Evolutionary conservation across 495 filamentous ascomycete genomes (phyloP).

Genomic region (Penicillium odoratum): DNA sequence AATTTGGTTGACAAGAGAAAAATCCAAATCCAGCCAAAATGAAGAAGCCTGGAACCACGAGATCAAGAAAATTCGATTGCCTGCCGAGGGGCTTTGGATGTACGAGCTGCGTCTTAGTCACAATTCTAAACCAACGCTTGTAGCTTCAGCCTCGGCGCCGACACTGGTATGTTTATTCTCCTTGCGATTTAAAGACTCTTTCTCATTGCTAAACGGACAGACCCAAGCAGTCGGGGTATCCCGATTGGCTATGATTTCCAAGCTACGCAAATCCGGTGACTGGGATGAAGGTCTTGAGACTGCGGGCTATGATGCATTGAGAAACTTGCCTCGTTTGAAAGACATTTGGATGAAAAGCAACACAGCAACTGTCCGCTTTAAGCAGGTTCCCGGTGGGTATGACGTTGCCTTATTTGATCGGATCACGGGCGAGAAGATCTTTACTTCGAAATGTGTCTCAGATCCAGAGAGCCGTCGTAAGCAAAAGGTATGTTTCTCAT

Average conservation of each 20-base stretch:
- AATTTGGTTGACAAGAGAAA: not conserved
- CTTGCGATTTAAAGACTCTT: not conserved
- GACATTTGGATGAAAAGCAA: not conserved
- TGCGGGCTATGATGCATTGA: not conserved
- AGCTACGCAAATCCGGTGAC: constrained; percentile 1
- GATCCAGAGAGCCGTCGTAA: no score
- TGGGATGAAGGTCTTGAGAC: constrained; percentile 6
- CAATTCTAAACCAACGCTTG: not conserved
- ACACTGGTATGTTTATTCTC: not conserved
- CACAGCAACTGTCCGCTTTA: no score
- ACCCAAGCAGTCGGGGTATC: not conserved
- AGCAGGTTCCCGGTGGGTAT: no score
- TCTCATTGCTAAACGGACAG: not conserved
- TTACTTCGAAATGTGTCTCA: no score
- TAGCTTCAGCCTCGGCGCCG: not conserved
- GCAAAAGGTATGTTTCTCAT: not conserved
- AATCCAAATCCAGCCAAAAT: not conserved
- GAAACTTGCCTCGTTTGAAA: not conserved
- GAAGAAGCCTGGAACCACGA: not conserved
- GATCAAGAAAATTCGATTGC: not conserved
- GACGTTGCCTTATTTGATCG: no score
- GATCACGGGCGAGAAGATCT: no score
- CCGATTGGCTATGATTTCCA: constrained; percentile 1
- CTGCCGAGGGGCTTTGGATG: not conserved
- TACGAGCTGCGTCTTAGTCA: not conserved